phyloP scores from a whole-genome alignment of 179 eudicot species.

The Spinacia oleracea region DNA sequence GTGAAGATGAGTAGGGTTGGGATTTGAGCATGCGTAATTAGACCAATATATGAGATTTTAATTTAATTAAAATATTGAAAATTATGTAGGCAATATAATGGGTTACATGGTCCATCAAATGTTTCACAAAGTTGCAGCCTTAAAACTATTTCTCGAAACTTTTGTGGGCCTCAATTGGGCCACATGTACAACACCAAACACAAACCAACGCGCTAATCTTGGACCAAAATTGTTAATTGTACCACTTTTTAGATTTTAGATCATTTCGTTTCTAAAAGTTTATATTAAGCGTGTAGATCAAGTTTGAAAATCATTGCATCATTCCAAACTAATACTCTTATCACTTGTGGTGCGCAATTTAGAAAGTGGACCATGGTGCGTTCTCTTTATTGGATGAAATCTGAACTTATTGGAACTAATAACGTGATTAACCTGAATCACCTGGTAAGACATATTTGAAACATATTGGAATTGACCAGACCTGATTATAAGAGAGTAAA shows the following conservation, averaged over 20 bases:
- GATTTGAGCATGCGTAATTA: slow-evolving; percentile 23
- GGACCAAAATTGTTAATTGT: slow-evolving; percentile 3
- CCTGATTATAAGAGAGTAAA: too few species aligned
- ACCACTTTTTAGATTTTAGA: not conserved
- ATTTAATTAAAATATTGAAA: not conserved
- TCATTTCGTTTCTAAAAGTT: not conserved
- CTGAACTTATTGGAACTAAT: too few species aligned
- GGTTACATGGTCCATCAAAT: slow-evolving; percentile 14
- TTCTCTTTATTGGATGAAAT: too few species aligned
- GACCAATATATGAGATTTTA: not conserved
- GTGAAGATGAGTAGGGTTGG: not conserved
- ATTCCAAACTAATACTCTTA: too few species aligned
- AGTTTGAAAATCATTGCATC: not conserved
- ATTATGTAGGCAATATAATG: slow-evolving; percentile 18
- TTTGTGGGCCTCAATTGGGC: slow-evolving; percentile 29
- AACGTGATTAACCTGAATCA: too few species aligned
- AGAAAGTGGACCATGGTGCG: too few species aligned
- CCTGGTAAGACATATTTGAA: too few species aligned
- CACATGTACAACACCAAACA: not conserved
- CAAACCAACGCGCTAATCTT: slow-evolving; percentile 6
- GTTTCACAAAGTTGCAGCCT: slow-evolving; percentile 25
- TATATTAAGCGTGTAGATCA: not conserved
- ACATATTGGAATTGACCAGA: too few species aligned
- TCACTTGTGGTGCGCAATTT: too few species aligned
- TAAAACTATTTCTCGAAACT: slow-evolving; percentile 1